Evolutionary conservation across 257 asterid genomes (phyloP), one percentile per base, ranked within the genome.

Genomic region (Solanum verrucosum): DNA sequence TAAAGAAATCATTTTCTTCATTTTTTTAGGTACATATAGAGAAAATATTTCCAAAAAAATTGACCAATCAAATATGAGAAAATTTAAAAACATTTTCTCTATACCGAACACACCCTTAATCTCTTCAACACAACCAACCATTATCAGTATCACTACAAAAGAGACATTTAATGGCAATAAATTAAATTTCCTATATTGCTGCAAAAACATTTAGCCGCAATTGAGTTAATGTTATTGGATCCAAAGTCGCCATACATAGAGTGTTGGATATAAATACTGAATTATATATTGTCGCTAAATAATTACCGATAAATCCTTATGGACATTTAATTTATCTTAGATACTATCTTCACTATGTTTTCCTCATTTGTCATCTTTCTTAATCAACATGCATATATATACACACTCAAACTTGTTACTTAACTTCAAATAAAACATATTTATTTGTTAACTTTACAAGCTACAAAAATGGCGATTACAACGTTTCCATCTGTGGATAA

Each of bases 401-500:
- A 29, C 15, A 46, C 15, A 46, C 42, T 38, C 42, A 38, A 38
- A 38, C 42, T 38, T 38, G 10, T 38, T 38, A 38, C 42, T 38
- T 38, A 38, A 52, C 3, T 52, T 18, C 1, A 52, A 52, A 52
- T 0, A 1, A 35, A n/a, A 2, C 9, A 60, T 5, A 52, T 40
- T 0, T n/a, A 84, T 31, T 59, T 15, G 77, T 84, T 23, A 56
- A 79, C 27, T 79, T 78, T 78, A 25, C n/a, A 52, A 87, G 85
- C 29, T 46, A 5, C 23, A 35, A n/a, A 37, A 9, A 88, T 89
- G 93, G 83, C 88, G 18, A 79, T 35, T 21, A 35, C 89, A 20
- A 56, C 59, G 7, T 95, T 94, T 63, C 96, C 96, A 25, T 60
- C 84, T 1, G 92, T 94, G 6, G 90, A 91, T 9, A 75, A 87